Evolutionary conservation across 164 flowering plant species (phyloP), one percentile per base, ranked within the genome.

Genomic region (Platanus orientalis): DNA sequence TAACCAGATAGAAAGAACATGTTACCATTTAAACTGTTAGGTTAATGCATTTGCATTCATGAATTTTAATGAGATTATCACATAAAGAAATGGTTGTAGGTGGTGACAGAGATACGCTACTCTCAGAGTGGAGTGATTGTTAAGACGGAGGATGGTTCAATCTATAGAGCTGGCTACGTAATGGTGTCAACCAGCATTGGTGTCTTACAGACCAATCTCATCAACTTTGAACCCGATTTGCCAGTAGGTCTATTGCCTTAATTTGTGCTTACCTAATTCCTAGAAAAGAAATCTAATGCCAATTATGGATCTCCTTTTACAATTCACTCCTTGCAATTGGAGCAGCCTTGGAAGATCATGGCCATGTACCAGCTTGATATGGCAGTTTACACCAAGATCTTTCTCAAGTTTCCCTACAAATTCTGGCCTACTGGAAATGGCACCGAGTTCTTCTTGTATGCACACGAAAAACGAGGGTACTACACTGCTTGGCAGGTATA

Each of bases 401-500:
- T n/a, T n/a, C n/a, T n/a, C n/a, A n/a, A n/a, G n/a, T n/a, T n/a
- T n/a, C n/a, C n/a, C 72, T 24, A 54, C 60, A 72, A 58, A 59
- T 76, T 76, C 58, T 76, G 79, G 76, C 73, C 79, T 10, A 61
- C 67, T 2, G 82, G 79, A 0, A 61, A 61, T 25, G 85, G 85
- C n/a, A 81, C 78, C 0, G 69, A 76, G 47, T 76, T 72, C 65
- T 76, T 76, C 63, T 50, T 76, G 40, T 72, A 76, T 34, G 76
- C 67, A 5, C 71, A 72, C 13, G 65, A 69, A 6, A 69, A 34
- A 12, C 73, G 79, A 9, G 76, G 76, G 1, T 72, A 72, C 29
- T 80, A 80, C 59, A 32, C 85, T 0, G 45, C 71, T 6, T 81
- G 85, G 85, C 80, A 81, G 82, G 84, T 79, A 47, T 4, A 29